Evolutionary conservation across 1,139 yeast species (phyloP).

Genomic region (Hyphopichia wangnamkhiaoensis): DNA sequence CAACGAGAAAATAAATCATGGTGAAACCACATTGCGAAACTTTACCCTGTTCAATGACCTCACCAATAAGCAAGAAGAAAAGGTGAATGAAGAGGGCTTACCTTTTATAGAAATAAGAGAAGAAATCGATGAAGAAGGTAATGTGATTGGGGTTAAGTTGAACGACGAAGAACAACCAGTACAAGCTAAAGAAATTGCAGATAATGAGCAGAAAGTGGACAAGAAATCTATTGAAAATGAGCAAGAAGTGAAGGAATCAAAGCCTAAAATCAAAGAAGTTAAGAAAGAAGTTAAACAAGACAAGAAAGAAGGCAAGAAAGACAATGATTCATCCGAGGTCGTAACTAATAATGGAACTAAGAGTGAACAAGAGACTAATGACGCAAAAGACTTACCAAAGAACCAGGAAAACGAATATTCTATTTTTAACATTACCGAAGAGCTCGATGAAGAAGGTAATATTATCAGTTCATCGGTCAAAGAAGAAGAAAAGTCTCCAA

Average conservation of each 20-base stretch:
- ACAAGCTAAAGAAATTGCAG: too few relatives aligned
- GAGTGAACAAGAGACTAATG: not conserved
- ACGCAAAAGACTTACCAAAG: too few relatives aligned
- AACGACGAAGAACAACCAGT: slow-evolving; percentile 17
- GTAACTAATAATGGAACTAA: not conserved
- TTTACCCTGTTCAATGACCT: slow-evolving; percentile 28
- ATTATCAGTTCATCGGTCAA: slow-evolving; percentile 31
- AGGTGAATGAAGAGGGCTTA: slow-evolving; percentile 43
- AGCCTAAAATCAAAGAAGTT: not conserved
- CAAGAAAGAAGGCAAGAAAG: not conserved
- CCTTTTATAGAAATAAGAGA: slow-evolving; percentile 82
- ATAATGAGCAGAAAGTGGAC: too few relatives aligned
- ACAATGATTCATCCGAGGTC: too few relatives aligned
- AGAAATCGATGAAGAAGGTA: slow-evolving; percentile 79
- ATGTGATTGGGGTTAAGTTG: slow-evolving; percentile 47
- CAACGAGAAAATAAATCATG: slow-evolving; percentile 44
- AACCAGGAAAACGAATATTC: too few relatives aligned
- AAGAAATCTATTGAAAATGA: too few relatives aligned
- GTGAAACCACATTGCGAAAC: slow-evolving; percentile 37
- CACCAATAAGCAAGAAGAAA: slow-evolving; percentile 18
- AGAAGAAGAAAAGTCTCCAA: slow-evolving; percentile 4
- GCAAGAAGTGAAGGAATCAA: not conserved
- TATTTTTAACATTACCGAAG: slow-evolving; percentile 43
- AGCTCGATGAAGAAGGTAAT: slow-evolving; percentile 78
- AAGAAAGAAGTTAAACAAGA: not conserved